phyloP scores from a whole-genome alignment of 169 alveolate species.

The Neospora caninum region DNA sequence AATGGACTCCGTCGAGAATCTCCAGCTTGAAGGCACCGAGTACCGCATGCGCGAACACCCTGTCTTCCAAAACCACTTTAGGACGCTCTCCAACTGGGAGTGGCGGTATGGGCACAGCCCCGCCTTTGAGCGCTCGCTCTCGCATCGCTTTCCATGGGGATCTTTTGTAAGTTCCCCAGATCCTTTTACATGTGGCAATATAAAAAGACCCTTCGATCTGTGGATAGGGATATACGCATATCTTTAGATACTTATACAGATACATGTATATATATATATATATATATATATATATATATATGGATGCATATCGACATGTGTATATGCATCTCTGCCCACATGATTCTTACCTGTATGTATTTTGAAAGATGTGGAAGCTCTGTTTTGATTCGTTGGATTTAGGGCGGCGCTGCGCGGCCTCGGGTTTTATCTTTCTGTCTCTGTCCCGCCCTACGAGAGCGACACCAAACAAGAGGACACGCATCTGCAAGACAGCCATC shows the following conservation, averaged over 20 bases:
- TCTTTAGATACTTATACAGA: not conserved
- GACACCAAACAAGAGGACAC: no score
- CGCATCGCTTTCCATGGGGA: conserved; percentile 86
- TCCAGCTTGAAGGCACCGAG: not conserved
- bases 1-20: not conserved
- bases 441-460: no score
- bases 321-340: not conserved
- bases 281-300: conserved; percentile 34
- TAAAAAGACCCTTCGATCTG: no score
- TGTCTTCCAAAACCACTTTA: conserved; percentile 35
- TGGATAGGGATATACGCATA: not conserved
- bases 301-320: not conserved
- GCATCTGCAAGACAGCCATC: no score
- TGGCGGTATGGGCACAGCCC: conserved; percentile 88
- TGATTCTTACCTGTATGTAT: no score
- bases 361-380: no score
- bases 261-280: not conserved
- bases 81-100: conserved; percentile 74
- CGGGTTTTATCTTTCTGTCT: no score
- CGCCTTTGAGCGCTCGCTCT: conserved; percentile 76
- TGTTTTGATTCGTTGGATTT: no score
- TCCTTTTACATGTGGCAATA: no score
- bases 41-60: conserved; percentile 24
- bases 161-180: conserved; percentile 69
- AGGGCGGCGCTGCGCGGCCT: no score